These are phyloP conservation scores for Platanthera guangdongensis DNA, from an alignment of 106 monocot genomes.

Conservation along the genomic window DNA sequence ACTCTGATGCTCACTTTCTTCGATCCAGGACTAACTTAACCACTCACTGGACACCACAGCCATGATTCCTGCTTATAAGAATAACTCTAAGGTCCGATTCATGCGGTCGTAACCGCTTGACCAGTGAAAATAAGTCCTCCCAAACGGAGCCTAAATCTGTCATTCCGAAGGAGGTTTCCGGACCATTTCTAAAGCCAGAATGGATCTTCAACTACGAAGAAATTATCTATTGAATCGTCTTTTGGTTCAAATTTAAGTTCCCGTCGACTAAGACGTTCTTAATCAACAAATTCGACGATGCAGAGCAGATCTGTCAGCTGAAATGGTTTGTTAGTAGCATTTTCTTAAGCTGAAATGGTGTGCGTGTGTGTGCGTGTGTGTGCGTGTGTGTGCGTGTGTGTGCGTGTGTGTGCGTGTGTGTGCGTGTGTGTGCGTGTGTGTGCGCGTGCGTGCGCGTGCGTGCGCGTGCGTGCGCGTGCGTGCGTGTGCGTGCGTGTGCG, in stretches of 20 bases:
- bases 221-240: slow-evolving; percentile 16
- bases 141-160: no score
- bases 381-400: no score
- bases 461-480: no score
- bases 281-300: slow-evolving; percentile 65
- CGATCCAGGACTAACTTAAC: slow-evolving; percentile 50
- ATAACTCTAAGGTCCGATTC: no score
- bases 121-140: no score
- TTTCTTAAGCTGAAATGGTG: no score
- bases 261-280: slow-evolving; percentile 64
- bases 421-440: no score
- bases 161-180: slow-evolving; percentile 69
- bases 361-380: no score
- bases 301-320: slow-evolving; percentile 27
- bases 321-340: slow-evolving; percentile 6
- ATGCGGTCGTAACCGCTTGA: no score
- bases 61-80: slow-evolving; percentile 53
- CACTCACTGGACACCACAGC: slow-evolving; percentile 27
- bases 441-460: no score
- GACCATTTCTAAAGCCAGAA: slow-evolving; percentile 34
- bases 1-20: slow-evolving; percentile 14
- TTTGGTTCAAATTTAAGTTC: slow-evolving; percentile 33
- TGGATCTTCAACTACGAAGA: slow-evolving; percentile 44
- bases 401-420: no score
- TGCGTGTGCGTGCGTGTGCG: no score